Conservation (phyloP, 345 rosid species). For the Eucalyptus sp. region DNA sequence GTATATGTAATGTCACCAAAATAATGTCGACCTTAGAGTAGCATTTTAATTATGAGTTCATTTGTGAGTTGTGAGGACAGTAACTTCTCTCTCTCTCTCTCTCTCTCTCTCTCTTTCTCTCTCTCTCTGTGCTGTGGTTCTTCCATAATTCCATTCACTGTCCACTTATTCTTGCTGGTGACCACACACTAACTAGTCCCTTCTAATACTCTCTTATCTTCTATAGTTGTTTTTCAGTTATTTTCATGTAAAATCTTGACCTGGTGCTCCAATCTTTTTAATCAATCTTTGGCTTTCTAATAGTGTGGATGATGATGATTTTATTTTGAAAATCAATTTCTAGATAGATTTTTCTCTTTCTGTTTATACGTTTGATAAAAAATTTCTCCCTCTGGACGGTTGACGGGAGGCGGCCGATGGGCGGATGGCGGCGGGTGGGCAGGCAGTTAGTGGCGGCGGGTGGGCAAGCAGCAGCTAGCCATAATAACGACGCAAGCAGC, state of each 20-base stretch:
- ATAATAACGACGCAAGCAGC: too few species aligned
- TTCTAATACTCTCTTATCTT: background rate
- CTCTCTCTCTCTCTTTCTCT: background rate
- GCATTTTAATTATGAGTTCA: background rate
- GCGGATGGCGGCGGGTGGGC: too few species aligned
- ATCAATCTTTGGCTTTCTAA: background rate
- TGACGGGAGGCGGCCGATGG: fast-evolving
- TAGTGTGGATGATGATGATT: too few species aligned
- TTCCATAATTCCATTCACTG: background rate
- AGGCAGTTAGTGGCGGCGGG: too few species aligned
- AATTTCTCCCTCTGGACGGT: too few species aligned
- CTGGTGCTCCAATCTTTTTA: background rate
- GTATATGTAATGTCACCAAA: background rate
- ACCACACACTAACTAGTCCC: background rate
- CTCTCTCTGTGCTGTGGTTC: background rate
- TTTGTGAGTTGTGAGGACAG: background rate
- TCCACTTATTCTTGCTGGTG: background rate
- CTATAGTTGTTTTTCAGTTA: background rate
- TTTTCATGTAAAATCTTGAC: background rate
- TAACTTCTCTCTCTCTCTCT: background rate
- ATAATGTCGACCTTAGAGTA: background rate
- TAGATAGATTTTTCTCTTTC: too few species aligned
- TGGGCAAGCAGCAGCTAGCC: too few species aligned
- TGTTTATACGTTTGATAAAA: too few species aligned
- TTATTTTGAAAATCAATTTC: too few species aligned